Evolutionary conservation across 192 early-diverging fungal species (phyloP).

Genomic region (Linnemannia schmuckeri): DNA sequence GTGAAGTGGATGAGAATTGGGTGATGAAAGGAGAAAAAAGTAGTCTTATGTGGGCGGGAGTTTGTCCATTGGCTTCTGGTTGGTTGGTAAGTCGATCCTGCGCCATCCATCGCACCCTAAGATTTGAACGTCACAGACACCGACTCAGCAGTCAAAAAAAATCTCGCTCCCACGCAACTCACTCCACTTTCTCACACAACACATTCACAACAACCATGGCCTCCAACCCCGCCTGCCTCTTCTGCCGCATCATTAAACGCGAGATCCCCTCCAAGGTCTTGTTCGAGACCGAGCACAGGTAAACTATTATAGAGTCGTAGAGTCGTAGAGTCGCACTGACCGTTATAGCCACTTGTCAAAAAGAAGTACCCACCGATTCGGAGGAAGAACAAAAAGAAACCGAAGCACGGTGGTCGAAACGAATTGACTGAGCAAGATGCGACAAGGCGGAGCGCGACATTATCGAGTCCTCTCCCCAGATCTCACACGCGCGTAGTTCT

Average conservation of each 20-base stretch:
- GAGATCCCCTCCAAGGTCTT: constrained; percentile 89
- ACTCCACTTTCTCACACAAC: constrained; percentile 15
- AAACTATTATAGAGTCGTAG: neutral
- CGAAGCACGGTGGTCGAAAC: neutral
- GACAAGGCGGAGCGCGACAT: neutral
- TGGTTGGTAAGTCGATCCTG: neutral
- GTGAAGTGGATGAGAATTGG: neutral
- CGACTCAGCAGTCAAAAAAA: neutral
- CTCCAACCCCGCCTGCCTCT: constrained; percentile 80
- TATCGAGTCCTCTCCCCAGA: neutral
- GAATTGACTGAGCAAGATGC: neutral
- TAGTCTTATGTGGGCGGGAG: neutral
- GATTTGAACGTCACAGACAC: neutral
- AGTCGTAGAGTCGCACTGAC: too few relatives aligned
- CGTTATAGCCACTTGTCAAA: too few relatives aligned
- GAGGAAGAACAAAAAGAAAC: neutral
- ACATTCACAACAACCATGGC: constrained; percentile 56
- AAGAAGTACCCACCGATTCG: constrained; percentile 17
- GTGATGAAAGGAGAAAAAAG: constrained; percentile 3
- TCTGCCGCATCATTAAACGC: constrained; percentile 92
- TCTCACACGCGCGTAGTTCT: neutral
- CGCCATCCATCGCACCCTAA: neutral
- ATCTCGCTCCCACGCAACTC: neutral
- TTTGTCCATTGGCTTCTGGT: neutral
- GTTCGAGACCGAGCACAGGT: constrained; percentile 83